Conservation (phyloP, 1,139 yeast species). For the Yamadazyma sp. region DNA sequence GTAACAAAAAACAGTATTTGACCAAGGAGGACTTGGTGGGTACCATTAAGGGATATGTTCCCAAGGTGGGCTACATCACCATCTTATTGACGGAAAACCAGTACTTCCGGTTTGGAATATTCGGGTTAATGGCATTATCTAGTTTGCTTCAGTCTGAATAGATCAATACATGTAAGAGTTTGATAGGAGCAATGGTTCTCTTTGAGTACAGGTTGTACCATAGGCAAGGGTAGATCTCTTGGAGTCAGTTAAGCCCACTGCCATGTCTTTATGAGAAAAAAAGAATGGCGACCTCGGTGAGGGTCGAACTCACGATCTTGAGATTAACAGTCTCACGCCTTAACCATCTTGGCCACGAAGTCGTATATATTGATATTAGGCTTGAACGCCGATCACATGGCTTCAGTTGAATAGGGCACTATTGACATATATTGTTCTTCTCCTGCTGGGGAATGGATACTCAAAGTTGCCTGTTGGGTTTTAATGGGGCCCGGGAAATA, state of each 20-base stretch:
- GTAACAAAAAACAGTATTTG: constrained; percentile 72
- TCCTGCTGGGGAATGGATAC: too few relatives aligned
- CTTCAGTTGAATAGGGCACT: too few relatives aligned
- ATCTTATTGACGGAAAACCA: constrained; percentile 88
- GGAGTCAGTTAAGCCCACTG: too few relatives aligned
- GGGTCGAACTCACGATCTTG: constrained; percentile 45
- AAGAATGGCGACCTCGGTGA: constrained; percentile 31
- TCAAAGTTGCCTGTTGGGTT: too few relatives aligned
- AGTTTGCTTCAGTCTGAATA: constrained; percentile 37
- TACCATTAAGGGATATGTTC: constrained; percentile 86
- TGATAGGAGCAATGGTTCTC: too few relatives aligned
- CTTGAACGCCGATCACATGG: too few relatives aligned
- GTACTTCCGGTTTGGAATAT: constrained; percentile 67
- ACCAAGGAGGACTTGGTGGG: constrained; percentile 85
- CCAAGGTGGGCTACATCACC: constrained; percentile 90
- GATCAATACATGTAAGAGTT: too few relatives aligned
- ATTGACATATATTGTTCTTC: too few relatives aligned
- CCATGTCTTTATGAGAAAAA: too few relatives aligned
- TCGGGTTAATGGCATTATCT: constrained; percentile 67
- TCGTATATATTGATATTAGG: constrained; percentile 16
- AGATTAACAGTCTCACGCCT: constrained; percentile 46
- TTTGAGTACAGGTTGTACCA: too few relatives aligned
- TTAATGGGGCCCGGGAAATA: too few relatives aligned
- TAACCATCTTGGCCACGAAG: constrained; percentile 46
- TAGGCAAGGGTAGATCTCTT: too few relatives aligned